Conservation (phyloP, 169 alveolate genomes). For the Plasmodium fragile region DNA sequence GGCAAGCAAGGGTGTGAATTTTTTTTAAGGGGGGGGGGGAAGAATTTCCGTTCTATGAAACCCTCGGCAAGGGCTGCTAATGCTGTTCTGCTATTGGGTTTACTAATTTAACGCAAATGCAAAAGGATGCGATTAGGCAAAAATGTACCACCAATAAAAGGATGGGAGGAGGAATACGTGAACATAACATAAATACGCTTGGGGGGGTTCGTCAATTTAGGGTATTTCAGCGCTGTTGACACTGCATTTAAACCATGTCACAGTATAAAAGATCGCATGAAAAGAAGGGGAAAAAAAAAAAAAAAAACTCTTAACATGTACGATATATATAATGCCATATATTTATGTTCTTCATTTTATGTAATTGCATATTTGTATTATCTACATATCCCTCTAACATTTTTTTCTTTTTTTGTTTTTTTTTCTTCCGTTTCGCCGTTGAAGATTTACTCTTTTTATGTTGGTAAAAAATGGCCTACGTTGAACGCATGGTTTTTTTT, state of each 20-base stretch:
- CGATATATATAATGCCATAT: background rate
- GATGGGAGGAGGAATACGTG: background rate
- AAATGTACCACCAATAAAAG: background rate
- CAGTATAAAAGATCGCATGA: background rate
- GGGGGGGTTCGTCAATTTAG: background rate
- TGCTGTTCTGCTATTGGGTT: background rate
- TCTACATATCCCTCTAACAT: background rate
- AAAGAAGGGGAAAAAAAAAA: background rate
- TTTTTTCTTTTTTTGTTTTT: background rate
- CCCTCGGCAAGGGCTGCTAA: background rate
- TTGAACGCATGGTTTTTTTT: background rate
- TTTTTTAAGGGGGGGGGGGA: background rate
- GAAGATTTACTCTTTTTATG: background rate
- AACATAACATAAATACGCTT: background rate
- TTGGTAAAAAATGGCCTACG: background rate
- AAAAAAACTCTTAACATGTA: background rate
- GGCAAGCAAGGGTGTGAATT: background rate
- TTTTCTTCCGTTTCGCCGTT: background rate
- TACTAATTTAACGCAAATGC: background rate
- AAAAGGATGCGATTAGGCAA: background rate
- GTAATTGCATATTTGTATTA: background rate
- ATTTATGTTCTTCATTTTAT: background rate
- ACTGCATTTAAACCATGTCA: background rate
- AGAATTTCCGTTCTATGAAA: background rate
- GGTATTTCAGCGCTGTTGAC: background rate